Evolutionary conservation across 345 rosid species (phyloP).

Genomic region (Moringa oleifera): DNA sequence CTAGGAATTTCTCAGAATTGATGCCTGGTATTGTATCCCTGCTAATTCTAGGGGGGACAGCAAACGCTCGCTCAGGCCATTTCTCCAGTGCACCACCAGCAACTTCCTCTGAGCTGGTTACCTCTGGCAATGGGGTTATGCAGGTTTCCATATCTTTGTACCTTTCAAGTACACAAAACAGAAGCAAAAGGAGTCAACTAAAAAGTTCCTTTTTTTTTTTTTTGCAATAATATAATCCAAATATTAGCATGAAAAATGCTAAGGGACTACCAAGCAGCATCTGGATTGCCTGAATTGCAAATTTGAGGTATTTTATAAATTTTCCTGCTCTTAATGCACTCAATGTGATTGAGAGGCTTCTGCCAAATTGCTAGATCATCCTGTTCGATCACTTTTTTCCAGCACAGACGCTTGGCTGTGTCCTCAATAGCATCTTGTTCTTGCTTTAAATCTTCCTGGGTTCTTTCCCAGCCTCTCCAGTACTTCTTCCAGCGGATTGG

Average conservation of each 20-base stretch:
- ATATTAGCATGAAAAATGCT: conserved; percentile 1
- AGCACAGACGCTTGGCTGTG: conserved; percentile 71
- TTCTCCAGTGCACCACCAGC: conserved; percentile 81
- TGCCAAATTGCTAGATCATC: conserved; percentile 70
- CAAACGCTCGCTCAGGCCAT: conserved; percentile 83
- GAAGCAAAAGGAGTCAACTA: conserved; percentile 8
- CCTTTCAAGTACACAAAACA: conserved; percentile 33
- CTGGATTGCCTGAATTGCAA: conserved; percentile 65
- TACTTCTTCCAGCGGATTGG: conserved; percentile 83
- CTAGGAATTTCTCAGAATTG: conserved; percentile 53
- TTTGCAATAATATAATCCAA: no score
- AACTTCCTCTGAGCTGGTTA: conserved; percentile 54
- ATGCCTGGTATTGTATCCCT: conserved; percentile 65
- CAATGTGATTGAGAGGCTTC: conserved; percentile 86
- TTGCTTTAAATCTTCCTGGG: conserved; percentile 62
- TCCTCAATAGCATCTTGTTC: conserved; percentile 90
- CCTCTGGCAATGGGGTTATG: conserved; percentile 75
- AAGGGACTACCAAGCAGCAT: conserved; percentile 61
- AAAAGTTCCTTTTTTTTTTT: not conserved
- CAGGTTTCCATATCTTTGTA: conserved; percentile 74
- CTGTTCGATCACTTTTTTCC: conserved; percentile 85
- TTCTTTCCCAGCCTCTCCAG: conserved; percentile 98
- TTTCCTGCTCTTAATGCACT: conserved; percentile 48
- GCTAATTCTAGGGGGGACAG: conserved; percentile 77
- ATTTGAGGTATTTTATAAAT: conserved; percentile 49